Evolutionary conservation across 805 yeast genomes (phyloP).

Genomic region (Yarrowia yakushimensis): DNA sequence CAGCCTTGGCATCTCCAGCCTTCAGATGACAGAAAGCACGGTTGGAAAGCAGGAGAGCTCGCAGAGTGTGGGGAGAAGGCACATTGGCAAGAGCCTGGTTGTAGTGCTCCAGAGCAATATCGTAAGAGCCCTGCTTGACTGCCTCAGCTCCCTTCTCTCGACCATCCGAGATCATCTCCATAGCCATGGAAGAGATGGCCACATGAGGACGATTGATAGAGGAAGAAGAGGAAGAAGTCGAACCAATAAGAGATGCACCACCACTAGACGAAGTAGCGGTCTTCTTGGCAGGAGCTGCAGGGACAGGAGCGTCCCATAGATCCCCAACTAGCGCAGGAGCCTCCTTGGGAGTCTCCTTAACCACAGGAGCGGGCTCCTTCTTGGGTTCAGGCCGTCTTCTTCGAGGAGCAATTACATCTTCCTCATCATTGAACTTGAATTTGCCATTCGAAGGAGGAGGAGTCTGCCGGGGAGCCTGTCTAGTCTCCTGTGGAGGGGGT

Average conservation of each 20-base stretch:
- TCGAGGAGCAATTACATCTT: conserved; percentile 12
- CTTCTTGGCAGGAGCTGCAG: conserved; percentile 2
- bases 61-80: conserved; percentile 61
- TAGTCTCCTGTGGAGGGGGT: neutral
- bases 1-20: conserved; percentile 62
- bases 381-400: conserved; percentile 7
- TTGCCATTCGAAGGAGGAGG: neutral
- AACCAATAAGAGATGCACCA: neutral
- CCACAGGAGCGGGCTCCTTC: neutral
- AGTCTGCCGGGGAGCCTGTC: neutral
- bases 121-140: conserved; percentile 80
- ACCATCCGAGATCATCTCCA: conserved; percentile 35
- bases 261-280: neutral
- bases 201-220: conserved; percentile 30
- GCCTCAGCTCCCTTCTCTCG: conserved; percentile 52
- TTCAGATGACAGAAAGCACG: conserved; percentile 64
- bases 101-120: conserved; percentile 59
- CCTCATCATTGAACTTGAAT: conserved; percentile 10
- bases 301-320: conserved; percentile 21
- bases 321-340: neutral
- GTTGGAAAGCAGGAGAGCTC: conserved; percentile 71
- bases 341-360: neutral
- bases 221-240: conserved; percentile 27
- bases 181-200: conserved; percentile 34
- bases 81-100: conserved; percentile 52